Conservation (phyloP, 2,329 filamentous ascomycete genomes). For the Claviceps fusiformis region DNA sequence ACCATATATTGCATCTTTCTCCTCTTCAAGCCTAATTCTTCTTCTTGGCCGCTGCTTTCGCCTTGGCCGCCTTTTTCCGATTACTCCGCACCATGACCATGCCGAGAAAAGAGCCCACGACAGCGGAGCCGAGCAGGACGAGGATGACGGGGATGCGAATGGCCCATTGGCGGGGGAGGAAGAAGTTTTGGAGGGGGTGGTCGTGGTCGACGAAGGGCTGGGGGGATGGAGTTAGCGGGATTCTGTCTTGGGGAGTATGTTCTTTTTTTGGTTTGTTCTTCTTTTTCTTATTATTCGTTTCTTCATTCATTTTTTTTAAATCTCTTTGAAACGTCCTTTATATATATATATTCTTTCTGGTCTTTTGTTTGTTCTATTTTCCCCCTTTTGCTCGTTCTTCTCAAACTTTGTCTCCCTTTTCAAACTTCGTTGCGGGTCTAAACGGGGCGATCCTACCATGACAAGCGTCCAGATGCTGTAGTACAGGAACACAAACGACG, state of each 20-base stretch:
- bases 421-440: too few relatives aligned
- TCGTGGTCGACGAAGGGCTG: conserved; percentile 95
- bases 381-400: too few relatives aligned
- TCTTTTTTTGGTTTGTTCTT: too few relatives aligned
- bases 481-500: conserved; percentile 58
- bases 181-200: conserved; percentile 86
- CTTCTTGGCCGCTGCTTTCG: conserved; percentile 73
- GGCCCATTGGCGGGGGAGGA: conserved; percentile 95
- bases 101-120: conserved; percentile 89
- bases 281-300: neutral
- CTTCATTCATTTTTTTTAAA: neutral
- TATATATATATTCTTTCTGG: too few relatives aligned
- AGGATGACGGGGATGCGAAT: conserved; percentile 97
- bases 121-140: conserved; percentile 77
- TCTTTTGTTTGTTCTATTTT: too few relatives aligned
- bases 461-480: conserved; percentile 96
- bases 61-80: conserved; percentile 92
- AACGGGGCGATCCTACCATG: conserved; percentile 51
- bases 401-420: too few relatives aligned
- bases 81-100: conserved; percentile 99
- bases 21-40: conserved; percentile 44
- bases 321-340: too few relatives aligned
- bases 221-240: neutral
- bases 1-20: too few relatives aligned
- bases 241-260: neutral